Evolutionary conservation across 345 rosid species (phyloP).

Genomic region (Moricandia moricandioides): DNA sequence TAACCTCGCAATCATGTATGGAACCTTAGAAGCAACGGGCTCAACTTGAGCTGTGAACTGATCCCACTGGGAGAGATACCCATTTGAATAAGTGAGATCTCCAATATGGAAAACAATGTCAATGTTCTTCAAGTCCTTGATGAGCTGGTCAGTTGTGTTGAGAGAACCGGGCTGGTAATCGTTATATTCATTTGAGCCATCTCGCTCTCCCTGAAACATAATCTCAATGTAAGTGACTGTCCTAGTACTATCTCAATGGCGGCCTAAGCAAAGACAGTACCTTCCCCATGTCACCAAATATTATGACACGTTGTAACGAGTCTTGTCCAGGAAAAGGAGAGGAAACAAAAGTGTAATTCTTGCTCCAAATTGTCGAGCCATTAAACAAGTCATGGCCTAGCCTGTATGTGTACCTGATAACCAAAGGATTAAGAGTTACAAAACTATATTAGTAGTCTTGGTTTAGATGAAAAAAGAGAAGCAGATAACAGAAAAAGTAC

Average conservation of each 20-base stretch:
- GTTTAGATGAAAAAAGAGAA: neutral
- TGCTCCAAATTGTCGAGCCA: constrained; percentile 56
- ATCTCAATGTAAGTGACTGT: neutral
- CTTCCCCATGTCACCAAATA: constrained; percentile 95
- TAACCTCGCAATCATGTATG: constrained; percentile 81
- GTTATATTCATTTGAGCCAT: constrained; percentile 75
- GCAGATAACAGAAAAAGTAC: constrained; percentile 36
- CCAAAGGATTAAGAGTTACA: neutral
- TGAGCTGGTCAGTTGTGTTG: constrained; percentile 70
- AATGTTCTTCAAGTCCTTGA: constrained; percentile 54
- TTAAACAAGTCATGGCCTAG: constrained; percentile 55
- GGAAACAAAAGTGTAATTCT: constrained; percentile 57
- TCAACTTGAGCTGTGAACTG: constrained; percentile 83
- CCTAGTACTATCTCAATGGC: neutral
- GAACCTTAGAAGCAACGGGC: constrained; percentile 63
- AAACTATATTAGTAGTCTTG: neutral
- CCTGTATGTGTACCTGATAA: constrained; percentile 60
- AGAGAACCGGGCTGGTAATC: constrained; percentile 73
- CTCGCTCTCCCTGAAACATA: constrained; percentile 66
- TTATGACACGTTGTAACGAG: constrained; percentile 70
- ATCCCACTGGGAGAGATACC: constrained; percentile 84
- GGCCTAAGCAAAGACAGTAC: constrained; percentile 35
- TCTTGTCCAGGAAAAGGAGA: constrained; percentile 94
- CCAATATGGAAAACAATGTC: constrained; percentile 80
- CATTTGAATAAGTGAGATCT: constrained; percentile 66